Conservation (phyloP, 768 basidiomycete genomes). For the Tricholoma furcatifolium region DNA sequence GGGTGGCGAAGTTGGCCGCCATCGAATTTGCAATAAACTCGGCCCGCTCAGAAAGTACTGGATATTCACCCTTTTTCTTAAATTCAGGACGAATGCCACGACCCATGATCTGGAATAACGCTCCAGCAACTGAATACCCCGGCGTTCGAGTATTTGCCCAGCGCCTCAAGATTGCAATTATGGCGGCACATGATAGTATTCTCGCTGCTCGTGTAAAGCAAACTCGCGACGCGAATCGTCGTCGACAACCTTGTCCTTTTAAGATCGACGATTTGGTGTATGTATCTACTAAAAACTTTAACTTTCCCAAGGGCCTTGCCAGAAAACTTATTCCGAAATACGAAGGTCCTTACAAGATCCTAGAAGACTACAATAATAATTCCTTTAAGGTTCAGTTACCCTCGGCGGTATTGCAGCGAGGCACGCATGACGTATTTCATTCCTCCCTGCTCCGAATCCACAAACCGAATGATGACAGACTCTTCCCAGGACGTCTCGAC, state of each 20-base stretch:
- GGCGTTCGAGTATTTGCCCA: neutral
- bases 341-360: neutral
- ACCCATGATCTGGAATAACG: constrained; percentile 16
- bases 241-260: neutral
- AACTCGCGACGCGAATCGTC: neutral
- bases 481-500: too few relatives aligned
- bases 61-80: too few relatives aligned
- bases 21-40: too few relatives aligned
- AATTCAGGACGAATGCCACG: constrained; percentile 1
- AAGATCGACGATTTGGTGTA: too few relatives aligned
- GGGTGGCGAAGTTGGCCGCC: constrained; percentile 5
- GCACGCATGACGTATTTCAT: too few relatives aligned
- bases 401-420: constrained; percentile 16
- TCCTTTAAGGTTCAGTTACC: neutral
- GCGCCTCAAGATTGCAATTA: neutral
- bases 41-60: neutral
- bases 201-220: too few relatives aligned
- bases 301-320: neutral
- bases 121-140: too few relatives aligned
- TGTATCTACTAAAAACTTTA: too few relatives aligned
- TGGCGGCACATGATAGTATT: too few relatives aligned
- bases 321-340: neutral
- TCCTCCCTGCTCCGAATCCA: too few relatives aligned
- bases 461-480: too few relatives aligned
- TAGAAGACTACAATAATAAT: neutral